Percentiles rank a stretch among this genome's conserved stretches.
Evolutionary conservation across 164 flowering plant species (phyloP).

Genomic region (Echeveria elegans): DNA sequence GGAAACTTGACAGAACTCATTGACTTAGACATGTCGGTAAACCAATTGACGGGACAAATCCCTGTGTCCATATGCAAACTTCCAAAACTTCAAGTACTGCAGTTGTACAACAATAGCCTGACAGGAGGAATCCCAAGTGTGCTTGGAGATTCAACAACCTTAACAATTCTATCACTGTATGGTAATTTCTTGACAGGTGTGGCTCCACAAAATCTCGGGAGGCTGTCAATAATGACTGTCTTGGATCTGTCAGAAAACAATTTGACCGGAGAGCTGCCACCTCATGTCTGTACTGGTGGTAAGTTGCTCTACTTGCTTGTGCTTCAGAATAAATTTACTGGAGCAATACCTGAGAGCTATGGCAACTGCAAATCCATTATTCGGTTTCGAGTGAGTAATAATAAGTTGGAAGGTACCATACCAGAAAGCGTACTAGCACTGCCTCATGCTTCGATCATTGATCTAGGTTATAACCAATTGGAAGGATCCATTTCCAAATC

Average conservation of each 20-base stretch:
- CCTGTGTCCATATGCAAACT: constrained; percentile 64
- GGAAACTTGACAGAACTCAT: constrained; percentile 63
- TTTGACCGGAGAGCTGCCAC: constrained; percentile 60
- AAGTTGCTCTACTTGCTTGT: constrained; percentile 52
- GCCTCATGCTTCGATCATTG: constrained; percentile 71
- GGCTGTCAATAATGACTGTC: constrained; percentile 31
- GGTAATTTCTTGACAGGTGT: constrained; percentile 58
- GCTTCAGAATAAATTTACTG: constrained; percentile 58
- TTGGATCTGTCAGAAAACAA: constrained; percentile 75
- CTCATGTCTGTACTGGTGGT: constrained; percentile 62
- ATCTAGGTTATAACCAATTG: constrained; percentile 48
- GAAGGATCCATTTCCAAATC: constrained; percentile 41
- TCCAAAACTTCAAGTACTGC: constrained; percentile 53
- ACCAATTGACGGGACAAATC: constrained; percentile 47
- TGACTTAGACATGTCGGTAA: constrained; percentile 75
- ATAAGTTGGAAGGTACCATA: constrained; percentile 48
- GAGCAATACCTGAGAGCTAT: constrained; percentile 53
- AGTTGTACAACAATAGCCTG: constrained; percentile 79
- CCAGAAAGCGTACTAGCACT: constrained; percentile 60
- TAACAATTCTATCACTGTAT: constrained; percentile 51
- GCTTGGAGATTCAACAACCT: constrained; percentile 52
- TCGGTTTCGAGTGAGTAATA: constrained; percentile 72
- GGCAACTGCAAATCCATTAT: constrained; percentile 44
- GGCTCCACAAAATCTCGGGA: constrained; percentile 56
- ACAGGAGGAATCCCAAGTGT: constrained; percentile 60